Evolutionary conservation across 129 eudicot genomes (phyloP).

Genomic region (sunflower (Helianthus annuus)): DNA sequence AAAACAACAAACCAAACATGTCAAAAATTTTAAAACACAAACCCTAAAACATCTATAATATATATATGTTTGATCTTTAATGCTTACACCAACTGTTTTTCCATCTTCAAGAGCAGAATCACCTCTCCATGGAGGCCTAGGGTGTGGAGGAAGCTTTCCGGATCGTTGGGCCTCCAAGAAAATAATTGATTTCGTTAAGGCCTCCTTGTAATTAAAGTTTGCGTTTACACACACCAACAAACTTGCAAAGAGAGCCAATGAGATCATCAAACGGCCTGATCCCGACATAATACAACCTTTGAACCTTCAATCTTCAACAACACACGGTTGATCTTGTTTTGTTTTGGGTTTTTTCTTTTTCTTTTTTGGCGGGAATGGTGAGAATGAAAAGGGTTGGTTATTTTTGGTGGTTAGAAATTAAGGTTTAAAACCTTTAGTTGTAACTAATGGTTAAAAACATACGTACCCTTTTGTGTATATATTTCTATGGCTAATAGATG

Average conservation of each 20-base stretch:
- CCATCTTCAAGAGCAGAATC: constrained; percentile 88
- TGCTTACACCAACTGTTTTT: constrained; percentile 52
- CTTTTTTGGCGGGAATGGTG: constrained; percentile 29
- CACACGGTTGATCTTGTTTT: neutral
- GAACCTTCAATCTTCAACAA: neutral
- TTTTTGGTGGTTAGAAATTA: constrained; percentile 19
- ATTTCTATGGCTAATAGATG: constrained; percentile 31
- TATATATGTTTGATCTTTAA: neutral
- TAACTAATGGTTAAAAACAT: constrained; percentile 22
- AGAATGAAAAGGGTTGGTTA: constrained; percentile 26
- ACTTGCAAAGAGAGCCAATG: constrained; percentile 35
- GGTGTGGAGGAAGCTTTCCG: constrained; percentile 74
- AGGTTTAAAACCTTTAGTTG: constrained; percentile 16
- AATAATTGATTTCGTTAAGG: constrained; percentile 70
- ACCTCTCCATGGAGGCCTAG: constrained; percentile 76
- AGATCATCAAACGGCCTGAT: constrained; percentile 19
- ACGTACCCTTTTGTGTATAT: neutral
- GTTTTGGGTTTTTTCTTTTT: neutral
- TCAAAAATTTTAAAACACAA: neutral
- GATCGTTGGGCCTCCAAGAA: constrained; percentile 91
- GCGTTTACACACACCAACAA: constrained; percentile 35
- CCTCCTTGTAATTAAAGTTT: constrained; percentile 52
- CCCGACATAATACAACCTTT: constrained; percentile 16
- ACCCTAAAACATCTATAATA: neutral
- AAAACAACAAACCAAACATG: neutral